Evolutionary conservation across 805 yeast species (phyloP).

Genomic region (Myxozyma melibiosi): DNA sequence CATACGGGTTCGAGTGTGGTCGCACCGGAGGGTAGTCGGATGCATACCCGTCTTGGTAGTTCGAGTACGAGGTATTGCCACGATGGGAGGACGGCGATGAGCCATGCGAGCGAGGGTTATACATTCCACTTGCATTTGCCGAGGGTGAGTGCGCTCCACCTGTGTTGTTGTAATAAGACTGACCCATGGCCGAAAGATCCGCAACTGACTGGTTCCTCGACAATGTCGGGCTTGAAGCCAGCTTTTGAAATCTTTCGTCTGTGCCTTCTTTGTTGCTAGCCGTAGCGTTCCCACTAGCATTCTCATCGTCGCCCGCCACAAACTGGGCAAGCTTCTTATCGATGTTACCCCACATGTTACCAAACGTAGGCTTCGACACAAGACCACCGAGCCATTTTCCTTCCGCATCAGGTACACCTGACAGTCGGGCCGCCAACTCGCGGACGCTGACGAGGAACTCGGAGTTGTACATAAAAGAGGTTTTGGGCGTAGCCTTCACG

Average conservation of each 20-base stretch:
- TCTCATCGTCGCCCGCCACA: conserved; percentile 81
- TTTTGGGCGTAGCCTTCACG: conserved; percentile 47
- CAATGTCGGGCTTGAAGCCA: conserved; percentile 37
- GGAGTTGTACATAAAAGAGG: conserved; percentile 35
- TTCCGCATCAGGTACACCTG: conserved; percentile 44
- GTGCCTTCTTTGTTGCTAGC: conserved; percentile 31
- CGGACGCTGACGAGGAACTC: conserved; percentile 43
- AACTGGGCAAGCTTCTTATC: conserved; percentile 77
- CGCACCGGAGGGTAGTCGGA: neutral
- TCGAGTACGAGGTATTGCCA: neutral
- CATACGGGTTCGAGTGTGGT: conserved; percentile 9
- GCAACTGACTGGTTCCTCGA: conserved; percentile 25
- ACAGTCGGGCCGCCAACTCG: conserved; percentile 42
- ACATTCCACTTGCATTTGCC: neutral
- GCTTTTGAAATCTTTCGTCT: conserved; percentile 36
- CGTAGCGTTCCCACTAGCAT: conserved; percentile 2
- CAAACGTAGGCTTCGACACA: conserved; percentile 55
- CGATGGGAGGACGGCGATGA: conserved; percentile 14
- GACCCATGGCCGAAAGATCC: conserved; percentile 12
- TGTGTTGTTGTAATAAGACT: neutral
- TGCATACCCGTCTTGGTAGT: neutral
- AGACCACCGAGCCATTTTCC: conserved; percentile 74
- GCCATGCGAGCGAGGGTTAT: conserved; percentile 14
- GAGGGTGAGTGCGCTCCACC: conserved; percentile 4
- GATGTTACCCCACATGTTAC: conserved; percentile 84